Evolutionary conservation across 1,284 basidiomycete species (phyloP), one percentile per base, ranked within the genome.

Genomic region (Coniferiporia sulphurascens): DNA sequence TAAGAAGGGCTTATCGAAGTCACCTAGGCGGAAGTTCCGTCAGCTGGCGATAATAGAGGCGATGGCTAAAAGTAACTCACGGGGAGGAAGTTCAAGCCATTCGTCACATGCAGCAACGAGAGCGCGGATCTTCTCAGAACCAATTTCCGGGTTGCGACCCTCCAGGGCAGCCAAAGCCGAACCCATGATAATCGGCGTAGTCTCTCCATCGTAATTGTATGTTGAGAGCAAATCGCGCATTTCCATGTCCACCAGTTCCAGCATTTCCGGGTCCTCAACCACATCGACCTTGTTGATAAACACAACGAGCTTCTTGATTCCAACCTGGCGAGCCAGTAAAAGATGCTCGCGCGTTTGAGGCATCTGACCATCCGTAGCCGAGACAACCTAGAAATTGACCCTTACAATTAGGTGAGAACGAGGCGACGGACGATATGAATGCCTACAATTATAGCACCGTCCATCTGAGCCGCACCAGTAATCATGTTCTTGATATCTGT

Each of bases 211-310:
- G 67, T 92, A 99, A 70, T 93, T 93, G 78, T 95, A 95, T 32
- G 88, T 89, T 27, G 85, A 78, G 51, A 99, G 84, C n/a, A 99
- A 80, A 72, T 99, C 97, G 60, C 97, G 89, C 90, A 99, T 99
- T 82, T 99, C 97, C 96, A 99, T 99, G 70, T 99, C 97, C 64
- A 99, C 97, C 61, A 99, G 89, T 79, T 98, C 95, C 62, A 99
- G 81, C 95, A 99, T 98, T 82, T 99, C 97, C 35, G 87, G 84
- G 82, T 99, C 97, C 65, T 91, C 86, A 62, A 99, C 91, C 81
- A 91, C 86, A 78, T 99, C 97, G 64, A 99, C 89, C 79, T 98
- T 98, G 90, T 99, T 99, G 75, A 99, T 95, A 81, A 98, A 99
- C 66, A 99, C 97, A 64, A 99, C 93, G 46, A 99, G 86, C 76